Evolutionary conservation across 305 asterid genomes (phyloP).

Genomic region (Andrographis paniculata): DNA sequence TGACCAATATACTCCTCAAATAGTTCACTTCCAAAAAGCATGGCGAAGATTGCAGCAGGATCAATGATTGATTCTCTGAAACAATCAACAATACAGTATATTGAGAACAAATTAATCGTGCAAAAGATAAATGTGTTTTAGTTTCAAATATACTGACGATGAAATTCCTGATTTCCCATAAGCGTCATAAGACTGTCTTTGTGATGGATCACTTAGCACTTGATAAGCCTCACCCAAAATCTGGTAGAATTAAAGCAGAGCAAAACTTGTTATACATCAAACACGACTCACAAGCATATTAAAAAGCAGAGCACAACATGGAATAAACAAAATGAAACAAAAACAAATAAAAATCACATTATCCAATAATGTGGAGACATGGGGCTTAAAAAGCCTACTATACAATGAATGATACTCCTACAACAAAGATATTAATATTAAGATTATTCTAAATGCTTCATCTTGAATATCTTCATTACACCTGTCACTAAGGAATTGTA

Average conservation of each 20-base stretch:
- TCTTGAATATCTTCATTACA: too few species aligned
- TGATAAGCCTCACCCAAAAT: slow-evolving; percentile 99
- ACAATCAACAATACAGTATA: slow-evolving; percentile 18
- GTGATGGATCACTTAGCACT: slow-evolving; percentile 87
- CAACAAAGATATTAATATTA: too few species aligned
- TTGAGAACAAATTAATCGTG: slow-evolving; percentile 13
- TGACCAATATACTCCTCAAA: slow-evolving; percentile 98
- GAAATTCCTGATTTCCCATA: slow-evolving; percentile 95
- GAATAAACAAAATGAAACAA: too few species aligned
- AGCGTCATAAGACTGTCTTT: slow-evolving; percentile 85
- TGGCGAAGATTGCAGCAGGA: too few species aligned
- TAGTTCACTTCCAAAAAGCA: slow-evolving; percentile 99
- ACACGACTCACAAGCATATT: slow-evolving; percentile 6
- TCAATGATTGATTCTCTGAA: slow-evolving; percentile 92
- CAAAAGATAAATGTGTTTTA: slow-evolving; percentile 8
- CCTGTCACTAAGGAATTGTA: too few species aligned
- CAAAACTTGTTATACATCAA: slow-evolving; percentile 15
- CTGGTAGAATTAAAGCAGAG: slow-evolving; percentile 35
- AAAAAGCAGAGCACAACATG: slow-evolving; percentile 1
- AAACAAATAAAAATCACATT: too few species aligned
- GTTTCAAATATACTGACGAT: slow-evolving; percentile 44
- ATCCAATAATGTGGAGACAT: too few species aligned
- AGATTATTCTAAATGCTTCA: too few species aligned
- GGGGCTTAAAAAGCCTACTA: too few species aligned
- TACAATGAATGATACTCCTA: too few species aligned